Base-by-base conservation (phyloP, 495 filamentous ascomycete species). In the Aspergillus bridgeri region DNA sequence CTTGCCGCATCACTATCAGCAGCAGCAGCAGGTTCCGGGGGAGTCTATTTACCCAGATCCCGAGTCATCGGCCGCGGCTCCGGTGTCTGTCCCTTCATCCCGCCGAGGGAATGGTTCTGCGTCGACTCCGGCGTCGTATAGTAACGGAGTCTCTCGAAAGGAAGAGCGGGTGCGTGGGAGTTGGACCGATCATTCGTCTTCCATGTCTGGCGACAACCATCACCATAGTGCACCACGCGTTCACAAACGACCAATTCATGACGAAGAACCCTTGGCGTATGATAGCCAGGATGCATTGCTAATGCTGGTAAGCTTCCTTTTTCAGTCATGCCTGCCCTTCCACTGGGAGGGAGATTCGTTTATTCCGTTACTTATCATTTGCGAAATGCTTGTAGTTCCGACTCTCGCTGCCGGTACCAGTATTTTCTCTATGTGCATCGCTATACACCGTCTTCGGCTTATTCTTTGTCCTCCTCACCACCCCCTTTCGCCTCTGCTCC, bases 391-490 rank as follows among this genome's bases (percentile, higher is more conserved):
- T 42, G 13, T 57, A 83, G 80, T 72, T 80, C 60, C 78, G 78
- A 53, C 71, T 82, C 33, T 81, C 79, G 46, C 46, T 75, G 20
- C 71, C 77, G 3, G 67, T 80, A 19, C 79, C 79, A 8, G 45
- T 80, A n/a, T 74, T 79, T 64, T 73, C 76, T 45, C 53, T 77
- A 13, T 51, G 62, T 42, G 68, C 75, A 18, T 65, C 69, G 18
- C 42, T 80, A 29, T 83, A 82, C 58, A 75, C 78, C 24, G 63
- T 79, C 47, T 66, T 77, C 57, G 71, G 71, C 3, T 57, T 75
- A 13, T 21, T 79, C 48, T 69, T 78, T 48, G 72, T 76, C 53
- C 25, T 81, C 54, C 54, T 81, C 29, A 54, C 73, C 33, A 67
- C 68, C 2, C 79, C 79, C 13, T 60, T 81, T 43, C 75, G 74